phyloP scores from a whole-genome alignment of 805 yeast species.

The Lipomyces kockii region DNA sequence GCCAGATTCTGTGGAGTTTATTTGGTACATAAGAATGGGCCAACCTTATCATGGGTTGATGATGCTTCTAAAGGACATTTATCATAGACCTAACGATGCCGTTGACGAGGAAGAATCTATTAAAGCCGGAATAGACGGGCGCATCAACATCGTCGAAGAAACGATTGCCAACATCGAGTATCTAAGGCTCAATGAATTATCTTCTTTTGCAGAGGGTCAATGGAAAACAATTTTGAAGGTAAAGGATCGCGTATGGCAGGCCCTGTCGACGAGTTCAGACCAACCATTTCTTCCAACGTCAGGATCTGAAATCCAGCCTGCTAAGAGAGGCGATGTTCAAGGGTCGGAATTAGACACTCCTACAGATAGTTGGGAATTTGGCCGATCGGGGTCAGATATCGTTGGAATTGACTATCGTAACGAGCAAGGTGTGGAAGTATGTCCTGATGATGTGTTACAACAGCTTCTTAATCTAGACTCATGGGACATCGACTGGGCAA shows the following conservation, averaged over 20 bases:
- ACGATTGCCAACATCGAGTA: conserved; percentile 11
- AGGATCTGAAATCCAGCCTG: too few relatives aligned
- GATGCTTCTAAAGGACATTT: conserved; percentile 23
- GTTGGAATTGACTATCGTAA: neutral
- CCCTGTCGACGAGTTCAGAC: too few relatives aligned
- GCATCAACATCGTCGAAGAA: conserved; percentile 11
- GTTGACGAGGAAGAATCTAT: conserved; percentile 15
- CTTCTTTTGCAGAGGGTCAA: conserved; percentile 13
- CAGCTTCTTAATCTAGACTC: conserved; percentile 2
- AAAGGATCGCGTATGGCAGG: conserved; percentile 17
- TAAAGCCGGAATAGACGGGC: conserved; percentile 16
- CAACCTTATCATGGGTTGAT: conserved; percentile 26
- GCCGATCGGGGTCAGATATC: neutral
- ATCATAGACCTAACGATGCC: conserved; percentile 8
- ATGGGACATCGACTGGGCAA: conserved; percentile 2
- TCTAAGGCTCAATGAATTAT: conserved; percentile 8
- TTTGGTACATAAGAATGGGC: conserved; percentile 13
- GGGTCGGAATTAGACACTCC: too few relatives aligned
- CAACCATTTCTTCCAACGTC: too few relatives aligned
- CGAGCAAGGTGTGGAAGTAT: neutral
- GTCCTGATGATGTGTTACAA: neutral
- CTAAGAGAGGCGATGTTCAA: too few relatives aligned
- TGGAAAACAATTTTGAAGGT: conserved; percentile 22
- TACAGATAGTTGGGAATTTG: neutral
- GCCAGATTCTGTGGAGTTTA: neutral